Evolutionary conservation across 2,329 filamentous ascomycete species (phyloP).

Genomic region (Alternaria ventricosa): DNA sequence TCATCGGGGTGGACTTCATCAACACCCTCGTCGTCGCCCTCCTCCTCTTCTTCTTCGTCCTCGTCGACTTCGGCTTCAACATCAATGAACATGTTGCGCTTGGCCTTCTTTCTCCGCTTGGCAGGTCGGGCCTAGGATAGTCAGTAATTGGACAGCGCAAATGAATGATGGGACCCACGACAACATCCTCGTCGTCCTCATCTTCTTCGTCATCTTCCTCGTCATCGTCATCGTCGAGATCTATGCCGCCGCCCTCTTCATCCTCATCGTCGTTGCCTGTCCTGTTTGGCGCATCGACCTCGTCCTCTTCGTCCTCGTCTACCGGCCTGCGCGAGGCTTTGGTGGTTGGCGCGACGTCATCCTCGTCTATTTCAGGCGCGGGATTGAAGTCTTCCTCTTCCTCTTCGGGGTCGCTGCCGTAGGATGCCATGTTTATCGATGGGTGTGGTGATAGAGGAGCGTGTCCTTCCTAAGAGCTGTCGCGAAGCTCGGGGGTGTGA

Average conservation of each 20-base stretch:
- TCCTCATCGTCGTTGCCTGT: constrained; percentile 54
- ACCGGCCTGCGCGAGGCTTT: constrained; percentile 37
- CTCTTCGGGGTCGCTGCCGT: constrained; percentile 39
- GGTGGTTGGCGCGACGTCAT: constrained; percentile 41
- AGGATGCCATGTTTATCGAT: constrained; percentile 36
- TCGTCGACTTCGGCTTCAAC: constrained; percentile 97
- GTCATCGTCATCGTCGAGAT: constrained; percentile 61
- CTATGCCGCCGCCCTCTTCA: constrained; percentile 59
- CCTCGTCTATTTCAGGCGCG: constrained; percentile 73
- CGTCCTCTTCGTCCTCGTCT: constrained; percentile 47
- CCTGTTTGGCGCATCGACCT: constrained; percentile 40
- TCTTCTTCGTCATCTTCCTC: constrained; percentile 69
- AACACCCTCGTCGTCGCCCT: constrained; percentile 82
- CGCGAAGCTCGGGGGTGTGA: constrained; percentile 13
- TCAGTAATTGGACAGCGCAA: constrained; percentile 21
- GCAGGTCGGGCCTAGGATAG: constrained; percentile 68
- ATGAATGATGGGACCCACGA: constrained; percentile 25
- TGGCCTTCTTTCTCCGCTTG: constrained; percentile 77
- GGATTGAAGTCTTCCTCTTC: constrained; percentile 93
- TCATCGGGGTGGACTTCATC: constrained; percentile 92
- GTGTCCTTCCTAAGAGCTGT: constrained; percentile 10
- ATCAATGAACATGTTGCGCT: constrained; percentile 89
- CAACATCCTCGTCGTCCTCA: constrained; percentile 64
- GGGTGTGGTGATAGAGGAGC: constrained; percentile 9
- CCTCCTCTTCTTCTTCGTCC: constrained; percentile 81